Evolutionary conservation across 2,329 filamentous ascomycete species (phyloP).

Genomic region (Stachybotrys elegans): DNA sequence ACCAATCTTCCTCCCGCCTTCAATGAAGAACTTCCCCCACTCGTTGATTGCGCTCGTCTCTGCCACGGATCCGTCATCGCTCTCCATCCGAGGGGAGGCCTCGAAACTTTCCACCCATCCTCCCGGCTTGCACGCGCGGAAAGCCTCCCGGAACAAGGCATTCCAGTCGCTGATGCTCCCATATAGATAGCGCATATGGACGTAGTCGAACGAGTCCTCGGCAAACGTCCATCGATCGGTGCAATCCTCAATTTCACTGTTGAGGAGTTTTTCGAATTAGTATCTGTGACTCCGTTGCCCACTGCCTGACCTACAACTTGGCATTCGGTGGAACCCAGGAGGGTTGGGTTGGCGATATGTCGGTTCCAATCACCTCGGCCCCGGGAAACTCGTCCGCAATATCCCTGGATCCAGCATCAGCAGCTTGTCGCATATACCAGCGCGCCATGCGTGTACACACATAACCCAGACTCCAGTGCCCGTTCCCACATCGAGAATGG

Average conservation of each 20-base stretch:
- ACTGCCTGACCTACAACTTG: slow-evolving; percentile 33
- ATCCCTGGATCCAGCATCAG: too few relatives aligned
- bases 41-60: background rate
- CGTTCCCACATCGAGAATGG: background rate
- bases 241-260: slow-evolving; percentile 1
- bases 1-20: background rate
- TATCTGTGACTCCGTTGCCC: slow-evolving; percentile 20
- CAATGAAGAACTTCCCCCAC: slow-evolving; percentile 1
- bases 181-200: background rate
- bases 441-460: too few relatives aligned
- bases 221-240: background rate
- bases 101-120: slow-evolving; percentile 1
- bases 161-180: slow-evolving; percentile 1
- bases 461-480: background rate
- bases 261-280: too few relatives aligned
- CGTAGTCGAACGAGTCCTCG: background rate
- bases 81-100: background rate
- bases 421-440: too few relatives aligned
- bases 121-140: background rate
- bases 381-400: slow-evolving; percentile 36
- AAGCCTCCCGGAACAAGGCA: background rate
- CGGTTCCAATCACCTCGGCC: slow-evolving; percentile 43
- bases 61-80: background rate
- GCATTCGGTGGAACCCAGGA: slow-evolving; percentile 42
- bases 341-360: slow-evolving; percentile 53